phyloP scores from a whole-genome alignment of 2,329 filamentous ascomycete species.

The Penicillium sp. region DNA sequence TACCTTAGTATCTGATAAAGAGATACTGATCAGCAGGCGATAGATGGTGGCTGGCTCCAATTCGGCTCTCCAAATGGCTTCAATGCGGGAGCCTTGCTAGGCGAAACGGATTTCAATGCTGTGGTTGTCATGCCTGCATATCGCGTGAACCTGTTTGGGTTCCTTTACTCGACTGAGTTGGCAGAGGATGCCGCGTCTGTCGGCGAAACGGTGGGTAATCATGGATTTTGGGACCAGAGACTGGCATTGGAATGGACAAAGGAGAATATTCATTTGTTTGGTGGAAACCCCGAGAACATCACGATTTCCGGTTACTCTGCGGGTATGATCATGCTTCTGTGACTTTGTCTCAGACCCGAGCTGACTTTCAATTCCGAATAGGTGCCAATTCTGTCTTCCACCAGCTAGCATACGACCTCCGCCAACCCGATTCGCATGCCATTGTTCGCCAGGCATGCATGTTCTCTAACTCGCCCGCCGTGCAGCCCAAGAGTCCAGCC shows the following conservation, averaged over 20 bases:
- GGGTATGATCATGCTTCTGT: slow-evolving; percentile 29
- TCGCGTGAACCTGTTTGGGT: slow-evolving; percentile 58
- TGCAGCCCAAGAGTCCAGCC: slow-evolving; percentile 51
- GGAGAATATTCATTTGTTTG: slow-evolving; percentile 53
- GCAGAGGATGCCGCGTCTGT: slow-evolving; percentile 39
- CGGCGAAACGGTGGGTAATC: slow-evolving; percentile 47
- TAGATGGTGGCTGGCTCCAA: slow-evolving; percentile 60
- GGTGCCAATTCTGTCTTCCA: slow-evolving; percentile 58
- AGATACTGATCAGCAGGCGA: neutral
- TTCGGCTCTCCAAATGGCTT: slow-evolving; percentile 53
- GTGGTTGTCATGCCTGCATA: slow-evolving; percentile 59
- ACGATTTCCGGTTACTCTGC: slow-evolving; percentile 59
- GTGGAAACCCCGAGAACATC: slow-evolving; percentile 52
- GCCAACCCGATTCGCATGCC: slow-evolving; percentile 45
- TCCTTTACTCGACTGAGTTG: slow-evolving; percentile 53
- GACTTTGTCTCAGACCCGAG: neutral
- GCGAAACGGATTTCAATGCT: slow-evolving; percentile 50
- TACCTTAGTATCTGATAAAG: neutral
- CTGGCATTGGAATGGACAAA: slow-evolving; percentile 58
- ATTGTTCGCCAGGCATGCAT: slow-evolving; percentile 56
- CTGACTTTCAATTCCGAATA: slow-evolving; percentile 12
- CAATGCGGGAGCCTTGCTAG: slow-evolving; percentile 48
- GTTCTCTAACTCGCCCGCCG: slow-evolving; percentile 54
- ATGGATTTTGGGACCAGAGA: slow-evolving; percentile 60
- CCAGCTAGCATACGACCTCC: slow-evolving; percentile 58